Percentiles rank a stretch among this genome's conserved stretches.
Conservation (phyloP, 192 early-diverging fungal species). For the Rhizoclosmatium sp. region DNA sequence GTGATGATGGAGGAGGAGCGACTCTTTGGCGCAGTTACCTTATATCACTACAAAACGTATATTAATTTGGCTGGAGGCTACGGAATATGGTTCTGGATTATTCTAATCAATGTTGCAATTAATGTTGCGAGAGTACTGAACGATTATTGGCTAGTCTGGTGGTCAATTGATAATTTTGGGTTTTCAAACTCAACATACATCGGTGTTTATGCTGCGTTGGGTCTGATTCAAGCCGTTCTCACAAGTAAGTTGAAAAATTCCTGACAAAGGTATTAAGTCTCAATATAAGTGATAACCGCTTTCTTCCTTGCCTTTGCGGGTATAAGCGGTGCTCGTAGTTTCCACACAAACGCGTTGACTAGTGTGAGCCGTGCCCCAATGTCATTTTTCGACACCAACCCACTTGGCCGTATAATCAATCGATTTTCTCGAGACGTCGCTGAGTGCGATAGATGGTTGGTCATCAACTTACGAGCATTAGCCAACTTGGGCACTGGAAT, state of each 20-base stretch:
- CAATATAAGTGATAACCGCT: background rate
- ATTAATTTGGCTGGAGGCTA: conserved; percentile 45
- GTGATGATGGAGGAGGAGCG: conserved; percentile 79
- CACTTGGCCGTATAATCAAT: conserved; percentile 72
- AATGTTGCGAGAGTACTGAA: conserved; percentile 31
- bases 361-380: conserved; percentile 72
- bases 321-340: background rate
- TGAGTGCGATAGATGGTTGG: conserved; percentile 18
- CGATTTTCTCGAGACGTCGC: conserved; percentile 66
- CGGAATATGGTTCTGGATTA: conserved; percentile 44
- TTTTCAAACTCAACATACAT: background rate
- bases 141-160: conserved; percentile 30
- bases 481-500: background rate
- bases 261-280: no score
- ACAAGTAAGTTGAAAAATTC: background rate
- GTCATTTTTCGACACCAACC: conserved; percentile 75
- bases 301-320: background rate
- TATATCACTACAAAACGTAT: conserved; percentile 25
- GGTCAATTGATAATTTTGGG: conserved; percentile 12
- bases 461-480: background rate
- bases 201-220: background rate
- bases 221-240: background rate
- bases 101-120: conserved; percentile 50
- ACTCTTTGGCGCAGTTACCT: conserved; percentile 74
- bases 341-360: conserved; percentile 71